phyloP scores from a whole-genome alignment of 2,329 filamentous ascomycete genomes.

The Leptodontidium sp. region DNA sequence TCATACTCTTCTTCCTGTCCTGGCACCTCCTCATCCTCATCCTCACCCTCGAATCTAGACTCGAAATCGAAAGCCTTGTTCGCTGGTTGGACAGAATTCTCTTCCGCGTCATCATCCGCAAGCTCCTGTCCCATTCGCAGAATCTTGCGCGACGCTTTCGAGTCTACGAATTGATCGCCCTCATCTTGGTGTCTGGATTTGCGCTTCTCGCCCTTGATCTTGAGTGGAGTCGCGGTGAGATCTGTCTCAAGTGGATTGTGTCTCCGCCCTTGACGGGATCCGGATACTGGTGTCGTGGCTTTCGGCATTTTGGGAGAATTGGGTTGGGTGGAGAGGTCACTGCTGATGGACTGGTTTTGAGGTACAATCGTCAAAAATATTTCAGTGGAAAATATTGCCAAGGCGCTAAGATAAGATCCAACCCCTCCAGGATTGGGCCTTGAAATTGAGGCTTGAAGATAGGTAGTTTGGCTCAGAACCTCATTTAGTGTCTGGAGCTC shows the following conservation, averaged over 20 bases:
- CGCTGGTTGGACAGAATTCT: conserved; percentile 51
- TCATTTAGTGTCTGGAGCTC: neutral
- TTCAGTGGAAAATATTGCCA: conserved; percentile 26
- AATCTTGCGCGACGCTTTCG: conserved; percentile 88
- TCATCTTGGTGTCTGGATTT: conserved; percentile 67
- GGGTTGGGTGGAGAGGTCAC: neutral
- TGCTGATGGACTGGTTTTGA: neutral
- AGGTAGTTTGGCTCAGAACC: neutral
- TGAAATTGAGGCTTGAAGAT: neutral
- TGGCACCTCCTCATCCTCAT: conserved; percentile 58
- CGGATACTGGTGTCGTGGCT: conserved; percentile 66
- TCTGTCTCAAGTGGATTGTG: conserved; percentile 95
- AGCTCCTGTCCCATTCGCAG: conserved; percentile 89
- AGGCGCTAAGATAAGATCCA: conserved; percentile 31
- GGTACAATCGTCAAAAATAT: conserved; percentile 24
- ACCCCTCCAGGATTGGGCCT: conserved; percentile 16
- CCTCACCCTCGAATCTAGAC: conserved; percentile 71
- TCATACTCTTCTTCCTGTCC: conserved; percentile 62
- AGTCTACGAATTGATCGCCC: conserved; percentile 80
- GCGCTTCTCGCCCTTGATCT: conserved; percentile 77
- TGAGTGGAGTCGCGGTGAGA: conserved; percentile 74
- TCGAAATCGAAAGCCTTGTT: conserved; percentile 82
- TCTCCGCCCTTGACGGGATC: conserved; percentile 67
- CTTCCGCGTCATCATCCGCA: conserved; percentile 77
- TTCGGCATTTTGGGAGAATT: conserved; percentile 74